Evolutionary conservation across 2,329 filamentous ascomycete genomes (phyloP).

Genomic region (Fusarium sp.): DNA sequence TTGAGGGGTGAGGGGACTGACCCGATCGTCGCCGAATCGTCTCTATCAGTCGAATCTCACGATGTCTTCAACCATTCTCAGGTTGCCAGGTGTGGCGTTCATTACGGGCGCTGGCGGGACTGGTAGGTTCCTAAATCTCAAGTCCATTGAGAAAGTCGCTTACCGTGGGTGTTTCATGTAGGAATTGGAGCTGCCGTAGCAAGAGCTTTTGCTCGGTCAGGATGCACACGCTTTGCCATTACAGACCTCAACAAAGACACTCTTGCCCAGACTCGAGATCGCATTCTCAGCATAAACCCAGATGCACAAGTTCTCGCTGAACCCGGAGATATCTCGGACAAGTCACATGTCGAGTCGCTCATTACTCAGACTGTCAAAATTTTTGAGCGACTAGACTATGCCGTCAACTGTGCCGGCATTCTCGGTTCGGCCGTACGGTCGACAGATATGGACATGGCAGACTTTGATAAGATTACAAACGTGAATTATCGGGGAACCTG

Average conservation of each 20-base stretch:
- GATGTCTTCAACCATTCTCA: slow-evolving; percentile 6
- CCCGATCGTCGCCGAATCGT: background rate
- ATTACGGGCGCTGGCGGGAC: slow-evolving; percentile 55
- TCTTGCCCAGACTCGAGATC: background rate
- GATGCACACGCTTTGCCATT: background rate
- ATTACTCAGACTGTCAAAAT: slow-evolving; percentile 44
- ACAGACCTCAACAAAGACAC: background rate
- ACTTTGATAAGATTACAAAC: slow-evolving; percentile 65
- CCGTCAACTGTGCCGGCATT: slow-evolving; percentile 67
- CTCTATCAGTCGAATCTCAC: background rate
- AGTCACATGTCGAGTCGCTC: slow-evolving; percentile 56
- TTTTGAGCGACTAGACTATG: slow-evolving; percentile 66
- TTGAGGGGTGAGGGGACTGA: background rate
- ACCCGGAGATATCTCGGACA: slow-evolving; percentile 57
- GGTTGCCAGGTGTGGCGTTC: slow-evolving; percentile 58
- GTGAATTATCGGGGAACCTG: slow-evolving; percentile 67
- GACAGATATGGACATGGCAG: slow-evolving; percentile 57
- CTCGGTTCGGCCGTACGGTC: slow-evolving; percentile 44
- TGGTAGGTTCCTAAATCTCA: background rate
- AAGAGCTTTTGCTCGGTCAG: background rate
- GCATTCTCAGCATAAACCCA: background rate
- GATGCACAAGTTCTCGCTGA: background rate
- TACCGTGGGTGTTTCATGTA: background rate
- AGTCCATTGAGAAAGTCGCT: background rate
- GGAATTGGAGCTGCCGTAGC: background rate